Conservation (phyloP, 2,329 filamentous ascomycete species). For the Fusarium domesticum region DNA sequence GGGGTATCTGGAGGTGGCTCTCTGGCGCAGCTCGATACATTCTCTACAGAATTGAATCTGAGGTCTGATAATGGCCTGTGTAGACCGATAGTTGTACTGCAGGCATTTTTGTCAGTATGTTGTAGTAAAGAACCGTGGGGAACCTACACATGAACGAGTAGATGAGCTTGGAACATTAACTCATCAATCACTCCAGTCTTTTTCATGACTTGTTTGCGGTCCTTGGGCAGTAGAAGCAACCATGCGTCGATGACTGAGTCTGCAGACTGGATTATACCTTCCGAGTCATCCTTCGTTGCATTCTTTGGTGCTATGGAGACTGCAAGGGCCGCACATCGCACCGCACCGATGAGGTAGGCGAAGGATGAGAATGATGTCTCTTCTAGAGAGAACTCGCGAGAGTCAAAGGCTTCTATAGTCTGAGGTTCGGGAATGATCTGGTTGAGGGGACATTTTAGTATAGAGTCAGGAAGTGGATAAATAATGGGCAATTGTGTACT, state of each 20-base stretch:
- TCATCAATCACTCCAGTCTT: constrained; percentile 13
- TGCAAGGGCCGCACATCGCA: constrained; percentile 7
- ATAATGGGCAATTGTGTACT: constrained; percentile 4
- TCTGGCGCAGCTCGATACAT: constrained; percentile 12
- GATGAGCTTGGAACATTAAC: constrained; percentile 18
- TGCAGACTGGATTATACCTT: constrained; percentile 11
- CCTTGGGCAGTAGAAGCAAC: constrained; percentile 8
- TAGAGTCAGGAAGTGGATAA: accelerated
- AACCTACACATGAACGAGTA: constrained; percentile 19
- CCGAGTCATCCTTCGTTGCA: constrained; percentile 8
- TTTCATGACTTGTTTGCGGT: constrained; percentile 4
- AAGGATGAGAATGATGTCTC: constrained; percentile 14
- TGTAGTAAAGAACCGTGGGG: accelerated
- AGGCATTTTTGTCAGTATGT: not conserved
- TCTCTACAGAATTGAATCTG: constrained; percentile 14
- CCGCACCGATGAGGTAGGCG: constrained; percentile 15
- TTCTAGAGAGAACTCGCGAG: constrained; percentile 10
- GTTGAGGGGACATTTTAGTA: accelerated
- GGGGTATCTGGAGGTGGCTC: constrained; percentile 10
- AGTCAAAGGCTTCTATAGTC: constrained; percentile 13
- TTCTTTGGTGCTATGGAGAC: constrained; percentile 8
- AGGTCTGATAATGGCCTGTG: constrained; percentile 17
- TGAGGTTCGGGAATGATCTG: constrained; percentile 12
- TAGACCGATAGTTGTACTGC: constrained; percentile 15
- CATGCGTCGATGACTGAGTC: constrained; percentile 17